Evolutionary conservation across 805 yeast genomes (phyloP), one percentile per base, ranked within the genome.

Genomic region (Lipomyces yamadae): DNA sequence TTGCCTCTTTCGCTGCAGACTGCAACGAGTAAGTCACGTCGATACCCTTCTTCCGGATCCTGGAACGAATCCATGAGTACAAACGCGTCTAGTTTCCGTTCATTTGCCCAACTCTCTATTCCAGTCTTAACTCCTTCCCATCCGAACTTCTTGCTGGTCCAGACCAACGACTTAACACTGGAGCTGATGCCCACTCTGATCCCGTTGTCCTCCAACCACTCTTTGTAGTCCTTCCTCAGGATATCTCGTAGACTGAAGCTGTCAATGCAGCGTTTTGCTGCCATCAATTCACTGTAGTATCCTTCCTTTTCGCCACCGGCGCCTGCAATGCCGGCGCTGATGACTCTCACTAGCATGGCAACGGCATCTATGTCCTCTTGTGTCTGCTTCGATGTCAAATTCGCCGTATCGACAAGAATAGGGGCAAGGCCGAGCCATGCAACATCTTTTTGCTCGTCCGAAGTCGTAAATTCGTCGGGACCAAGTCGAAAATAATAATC

Each of bases 171-270:
- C 75, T 85, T 88, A 1, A 89, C 90, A 8, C 88, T 78, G 0
- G 97, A 89, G 58, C 93, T 85, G 73, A 94, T 88, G 0, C 98
- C 98, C 11, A 92, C 81, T 3, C 70, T 76, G 2, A 76, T 64
- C 0, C 71, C 72, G 1, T 73, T 74, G 3, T 75, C 75, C 18
- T 72, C 77, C 8, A 77, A 80, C 79, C 89, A 92, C 73, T 86
- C 86, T 75, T 94, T 94, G 78, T 90, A 94, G 75, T 94, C 99
- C 76, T 92, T 93, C 56, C 88, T 80, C 52, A 95, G 79, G 5
- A 95, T 77, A 61, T 92, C 96, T 4, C 72, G 72, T 4, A 86
- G 76, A 0, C 84, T 73, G 48, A 95, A 80, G 0, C 91, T 92
- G 2, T 76, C 75, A 48, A 93, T 79, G 73, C 91, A 85, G 64